Evolutionary conservation across 2,329 filamentous ascomycete species (phyloP).

Genomic region (Claviceps africana): DNA sequence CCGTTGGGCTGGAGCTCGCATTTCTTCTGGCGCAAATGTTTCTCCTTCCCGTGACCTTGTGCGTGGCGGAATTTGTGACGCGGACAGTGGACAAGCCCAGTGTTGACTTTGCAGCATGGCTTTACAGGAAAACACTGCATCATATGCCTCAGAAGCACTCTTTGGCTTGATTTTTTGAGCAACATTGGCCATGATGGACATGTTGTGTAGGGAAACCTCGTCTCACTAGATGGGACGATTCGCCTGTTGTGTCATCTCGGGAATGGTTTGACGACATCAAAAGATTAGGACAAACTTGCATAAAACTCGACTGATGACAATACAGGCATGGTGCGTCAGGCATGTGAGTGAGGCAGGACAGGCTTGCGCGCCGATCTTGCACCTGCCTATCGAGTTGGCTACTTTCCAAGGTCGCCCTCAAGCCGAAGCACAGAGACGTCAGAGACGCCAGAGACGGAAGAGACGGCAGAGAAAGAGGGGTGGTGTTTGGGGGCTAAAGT

Average conservation of each 20-base stretch:
- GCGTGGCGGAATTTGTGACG: slow-evolving; percentile 42
- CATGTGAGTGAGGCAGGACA: background rate
- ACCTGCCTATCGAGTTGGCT: background rate
- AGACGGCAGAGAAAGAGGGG: background rate
- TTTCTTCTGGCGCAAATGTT: slow-evolving; percentile 47
- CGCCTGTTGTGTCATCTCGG: background rate
- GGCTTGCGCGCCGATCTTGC: background rate
- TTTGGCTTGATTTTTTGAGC: background rate
- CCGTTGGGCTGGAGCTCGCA: slow-evolving; percentile 45
- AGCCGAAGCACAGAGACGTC: background rate
- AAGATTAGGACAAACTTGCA: background rate
- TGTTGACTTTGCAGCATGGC: slow-evolving; percentile 41
- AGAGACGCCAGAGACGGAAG: too few species aligned
- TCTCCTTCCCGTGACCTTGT: slow-evolving; percentile 44
- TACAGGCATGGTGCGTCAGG: too few species aligned
- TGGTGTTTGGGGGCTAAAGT: background rate
- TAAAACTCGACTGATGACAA: background rate
- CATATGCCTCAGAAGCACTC: background rate
- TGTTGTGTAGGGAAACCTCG: background rate
- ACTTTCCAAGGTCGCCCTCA: background rate
- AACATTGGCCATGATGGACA: background rate
- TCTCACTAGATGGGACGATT: background rate
- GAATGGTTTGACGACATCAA: background rate
- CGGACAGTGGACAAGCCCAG: slow-evolving; percentile 44
- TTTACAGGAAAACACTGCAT: slow-evolving; percentile 34